Base-by-base conservation (phyloP, 192 early-diverging fungal genomes). In the Backusella mclennaniae region DNA sequence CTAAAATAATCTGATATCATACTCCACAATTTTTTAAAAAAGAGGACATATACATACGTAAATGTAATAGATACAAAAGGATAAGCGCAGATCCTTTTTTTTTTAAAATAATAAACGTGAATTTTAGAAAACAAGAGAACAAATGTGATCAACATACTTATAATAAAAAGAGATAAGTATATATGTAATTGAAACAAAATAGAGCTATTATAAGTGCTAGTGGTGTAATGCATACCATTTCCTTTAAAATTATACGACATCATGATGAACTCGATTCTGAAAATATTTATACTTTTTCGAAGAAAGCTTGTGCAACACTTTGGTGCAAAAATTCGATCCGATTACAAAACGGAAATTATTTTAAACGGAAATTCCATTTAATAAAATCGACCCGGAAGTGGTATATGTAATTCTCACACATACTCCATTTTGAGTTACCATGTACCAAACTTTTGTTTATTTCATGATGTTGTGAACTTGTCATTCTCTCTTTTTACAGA, bases 41-140 rank as follows among this genome's bases (percentile, higher is more conserved):
- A 12, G 4, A 44, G 14, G 12, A 44, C 4, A 44, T 15, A 44
- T 44, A 42, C 2, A 11, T 59, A 59, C 12, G 56, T 29, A 59
- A 26, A 59, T 26, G 3, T 0, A 12, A 11, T 59, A 4, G 23
- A 12, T 26, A n/a, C 19, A 26, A 59, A 63, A 63, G 56, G 56
- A 63, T 63, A 63, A 63, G 56, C 56, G 56, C 26, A 29, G 56
- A 63, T 63, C 56, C 56, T 26, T 59, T 23, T 59, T 59, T 59
- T 26, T 63, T 26, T 23, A 21, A n/a, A 49, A 6, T 6, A 49
- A 17, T 19, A 49, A 6, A 49, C 17, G 46, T 49, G 46, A 49
- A 3, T n/a, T 19, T 19, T 49, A 49, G 46, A 49, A 49, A 49
- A 1, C 4, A 49, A 49, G 46, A 49, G 17, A 19, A 49, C 17